phyloP scores from a whole-genome alignment of 768 basidiomycete genomes.

The Tylopilus balloui region DNA sequence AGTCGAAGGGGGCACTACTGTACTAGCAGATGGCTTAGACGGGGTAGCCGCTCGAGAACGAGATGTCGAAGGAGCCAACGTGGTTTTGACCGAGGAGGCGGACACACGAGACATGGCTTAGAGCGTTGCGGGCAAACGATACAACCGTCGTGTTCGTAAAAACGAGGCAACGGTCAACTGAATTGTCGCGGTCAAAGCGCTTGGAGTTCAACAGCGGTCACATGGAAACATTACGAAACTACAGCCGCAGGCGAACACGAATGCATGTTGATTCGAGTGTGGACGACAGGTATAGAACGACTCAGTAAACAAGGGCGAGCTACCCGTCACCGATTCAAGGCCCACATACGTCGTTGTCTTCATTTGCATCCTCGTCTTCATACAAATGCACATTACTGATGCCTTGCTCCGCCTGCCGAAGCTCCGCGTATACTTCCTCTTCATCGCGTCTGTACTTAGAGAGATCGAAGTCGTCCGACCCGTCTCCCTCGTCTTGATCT shows the following conservation, averaged over 20 bases:
- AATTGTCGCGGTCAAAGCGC: too few relatives aligned
- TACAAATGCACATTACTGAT: slow-evolving; percentile 16
- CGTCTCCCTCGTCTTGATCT: slow-evolving; percentile 55
- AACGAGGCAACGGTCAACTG: background rate
- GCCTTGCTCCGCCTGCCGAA: slow-evolving; percentile 19
- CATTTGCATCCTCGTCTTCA: slow-evolving; percentile 19
- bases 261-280: background rate
- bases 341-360: slow-evolving; percentile 1
- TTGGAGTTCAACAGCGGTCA: slow-evolving; percentile 1
- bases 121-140: background rate
- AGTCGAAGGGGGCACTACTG: slow-evolving; percentile 22
- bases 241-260: background rate
- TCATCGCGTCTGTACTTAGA: slow-evolving; percentile 49
- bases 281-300: background rate
- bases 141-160: slow-evolving; percentile 2
- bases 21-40: slow-evolving; percentile 27
- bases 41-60: slow-evolving; percentile 31
- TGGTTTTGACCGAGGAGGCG: slow-evolving; percentile 29
- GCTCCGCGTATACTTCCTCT: slow-evolving; percentile 27
- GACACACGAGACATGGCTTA: slow-evolving; percentile 39
- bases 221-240: slow-evolving; percentile 21
- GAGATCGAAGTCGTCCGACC: slow-evolving; percentile 53
- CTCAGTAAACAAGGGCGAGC: background rate
- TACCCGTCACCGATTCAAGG: slow-evolving; percentile 4
- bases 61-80: slow-evolving; percentile 25